Evolutionary conservation across 805 yeast species (phyloP).

Genomic region (Candida oleophila): DNA sequence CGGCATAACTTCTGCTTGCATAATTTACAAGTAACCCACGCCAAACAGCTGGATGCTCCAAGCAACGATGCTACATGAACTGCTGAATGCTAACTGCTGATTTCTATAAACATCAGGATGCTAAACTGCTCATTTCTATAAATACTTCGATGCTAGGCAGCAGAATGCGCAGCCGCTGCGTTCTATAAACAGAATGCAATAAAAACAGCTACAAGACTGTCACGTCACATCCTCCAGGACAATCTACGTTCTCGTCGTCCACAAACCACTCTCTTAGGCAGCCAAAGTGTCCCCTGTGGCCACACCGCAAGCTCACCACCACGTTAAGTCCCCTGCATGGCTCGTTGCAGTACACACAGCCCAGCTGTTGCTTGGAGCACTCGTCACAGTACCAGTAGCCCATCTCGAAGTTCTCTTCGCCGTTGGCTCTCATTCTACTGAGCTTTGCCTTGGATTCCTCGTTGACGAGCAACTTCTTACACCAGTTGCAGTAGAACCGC

Average conservation of each 20-base stretch:
- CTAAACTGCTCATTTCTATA: no score
- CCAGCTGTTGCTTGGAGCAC: slow-evolving; percentile 58
- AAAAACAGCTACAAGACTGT: no score
- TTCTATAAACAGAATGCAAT: no score
- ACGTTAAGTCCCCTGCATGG: slow-evolving; percentile 73
- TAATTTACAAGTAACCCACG: no score
- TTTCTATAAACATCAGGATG: no score
- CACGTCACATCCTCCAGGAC: slow-evolving; percentile 76
- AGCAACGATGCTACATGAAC: no score
- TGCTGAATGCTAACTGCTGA: no score
- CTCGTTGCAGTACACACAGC: slow-evolving; percentile 77
- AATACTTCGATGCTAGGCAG: no score
- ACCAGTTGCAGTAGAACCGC: slow-evolving; percentile 57
- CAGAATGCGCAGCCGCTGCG: no score
- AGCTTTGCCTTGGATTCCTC: slow-evolving; percentile 48
- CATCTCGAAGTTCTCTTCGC: slow-evolving; percentile 36
- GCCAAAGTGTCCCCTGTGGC: slow-evolving; percentile 82
- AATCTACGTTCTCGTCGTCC: slow-evolving; percentile 59
- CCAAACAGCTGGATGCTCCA: no score
- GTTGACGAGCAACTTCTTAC: slow-evolving; percentile 59
- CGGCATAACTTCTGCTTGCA: no score
- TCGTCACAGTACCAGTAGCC: slow-evolving; percentile 87
- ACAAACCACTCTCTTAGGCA: slow-evolving; percentile 80
- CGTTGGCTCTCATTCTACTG: slow-evolving; percentile 4
- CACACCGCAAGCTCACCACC: slow-evolving; percentile 62